Percentiles rank a stretch among this genome's conserved stretches.
Evolutionary conservation across 2,329 filamentous ascomycete species (phyloP).

Genomic region (Xylariaceae sp.): DNA sequence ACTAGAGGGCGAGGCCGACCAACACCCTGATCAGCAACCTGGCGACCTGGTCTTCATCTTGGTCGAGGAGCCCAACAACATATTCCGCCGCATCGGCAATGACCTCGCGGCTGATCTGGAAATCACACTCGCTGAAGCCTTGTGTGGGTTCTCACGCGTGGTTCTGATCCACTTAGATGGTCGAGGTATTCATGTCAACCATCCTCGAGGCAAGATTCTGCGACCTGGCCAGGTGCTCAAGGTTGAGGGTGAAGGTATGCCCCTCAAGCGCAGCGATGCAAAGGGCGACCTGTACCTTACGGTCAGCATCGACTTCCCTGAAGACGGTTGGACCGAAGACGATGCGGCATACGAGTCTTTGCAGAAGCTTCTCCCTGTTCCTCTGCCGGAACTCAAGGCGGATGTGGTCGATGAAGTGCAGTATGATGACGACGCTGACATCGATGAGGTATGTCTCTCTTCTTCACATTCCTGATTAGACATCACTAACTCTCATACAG

Average conservation of each 20-base stretch:
- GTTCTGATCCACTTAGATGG: constrained; percentile 92
- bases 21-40: constrained; percentile 80
- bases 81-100: constrained; percentile 76
- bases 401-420: constrained; percentile 83
- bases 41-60: constrained; percentile 92
- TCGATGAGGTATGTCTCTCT: constrained; percentile 62
- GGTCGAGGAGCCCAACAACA: constrained; percentile 73
- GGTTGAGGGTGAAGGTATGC: constrained; percentile 90
- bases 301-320: constrained; percentile 83
- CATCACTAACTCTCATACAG: constrained; percentile 26
- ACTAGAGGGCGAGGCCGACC: constrained; percentile 89
- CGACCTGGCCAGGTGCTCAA: constrained; percentile 82
- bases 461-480: neutral
- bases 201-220: constrained; percentile 77
- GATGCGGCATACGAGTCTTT: constrained; percentile 68
- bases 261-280: constrained; percentile 75
- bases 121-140: constrained; percentile 76
- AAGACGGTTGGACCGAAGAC: constrained; percentile 75
- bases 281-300: constrained; percentile 85
- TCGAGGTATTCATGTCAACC: constrained; percentile 76
- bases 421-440: constrained; percentile 75
- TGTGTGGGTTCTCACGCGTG: constrained; percentile 85
- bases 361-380: constrained; percentile 69
- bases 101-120: constrained; percentile 81
- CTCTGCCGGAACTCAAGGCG: constrained; percentile 56